Evolutionary conservation across 2,329 filamentous ascomycete species (phyloP), one percentile per base, ranked within the genome.

Genomic region (Xenosphaeropsis pyriputrescens): DNA sequence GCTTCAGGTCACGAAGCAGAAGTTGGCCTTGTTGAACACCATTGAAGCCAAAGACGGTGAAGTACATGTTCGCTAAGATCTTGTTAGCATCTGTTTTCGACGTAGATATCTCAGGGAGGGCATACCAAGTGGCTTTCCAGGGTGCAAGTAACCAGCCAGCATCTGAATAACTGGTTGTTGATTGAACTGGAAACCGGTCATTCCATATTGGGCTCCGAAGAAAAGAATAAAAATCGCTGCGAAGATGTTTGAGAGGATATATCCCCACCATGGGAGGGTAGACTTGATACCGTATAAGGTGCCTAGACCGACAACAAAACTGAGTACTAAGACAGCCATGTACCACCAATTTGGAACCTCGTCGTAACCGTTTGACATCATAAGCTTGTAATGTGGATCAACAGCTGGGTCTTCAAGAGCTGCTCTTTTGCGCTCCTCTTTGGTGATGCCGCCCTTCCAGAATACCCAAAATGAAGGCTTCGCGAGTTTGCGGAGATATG

Each of bases 211-310:
- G 45, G 57, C 54, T 30, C 56, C 55, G 26, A 52, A 48, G 18
- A 56, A 55, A 11, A 44, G 36, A 14, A 44, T 38, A 26, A 44
- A 44, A n/a, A 44, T 18, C 11, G 48, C 29, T 1, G 49, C 49
- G 9, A 58, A 49, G 34, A 48, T 15, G 29, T 50, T 41, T 18
- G 44, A 43, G 11, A 54, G 39, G n/a, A 54, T 39, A 36, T 46
- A 49, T 11, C 46, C 50, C 51, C 51, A 54, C 49, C 48, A 57
- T 5, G 56, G 48, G 3, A 58, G 59, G 42, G 80, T 75, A 4
- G 81, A 85, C 0, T 73, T 70, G 48, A 74, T 84, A 1, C 58
- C 66, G 13, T 75, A 59, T 2, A 75, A 64, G 2, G 70, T 68
- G 26, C 32, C 47, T 5, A 50, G 35, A 15, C 39, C 45, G 1